A percentile compares a stretch with the other conserved stretches of the same genome.
Evolutionary conservation across 1,284 basidiomycete species (phyloP).

Genomic region (Phlebopus sp.): DNA sequence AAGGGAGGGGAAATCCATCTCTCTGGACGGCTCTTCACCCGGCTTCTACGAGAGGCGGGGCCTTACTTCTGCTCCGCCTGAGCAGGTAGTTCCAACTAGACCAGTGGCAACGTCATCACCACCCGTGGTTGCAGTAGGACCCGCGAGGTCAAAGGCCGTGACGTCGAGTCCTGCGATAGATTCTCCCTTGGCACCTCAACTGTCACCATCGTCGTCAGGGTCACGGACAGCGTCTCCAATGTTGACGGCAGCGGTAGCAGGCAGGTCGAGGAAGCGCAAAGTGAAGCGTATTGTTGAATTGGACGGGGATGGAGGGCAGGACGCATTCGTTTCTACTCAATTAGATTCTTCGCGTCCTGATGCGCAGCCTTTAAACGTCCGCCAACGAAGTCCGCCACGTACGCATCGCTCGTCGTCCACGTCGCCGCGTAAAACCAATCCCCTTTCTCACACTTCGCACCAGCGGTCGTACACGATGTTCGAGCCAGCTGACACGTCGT

Average conservation of each 20-base stretch:
- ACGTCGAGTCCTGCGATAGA: conserved; percentile 32
- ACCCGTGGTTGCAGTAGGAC: conserved; percentile 56
- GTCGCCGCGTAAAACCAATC: conserved; percentile 44
- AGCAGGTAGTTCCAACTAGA: conserved; percentile 52
- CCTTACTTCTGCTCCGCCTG: conserved; percentile 45
- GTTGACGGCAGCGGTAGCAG: conserved; percentile 36
- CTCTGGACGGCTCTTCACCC: conserved; percentile 72
- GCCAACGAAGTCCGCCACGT: conserved; percentile 37
- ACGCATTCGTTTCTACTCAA: conserved; percentile 26
- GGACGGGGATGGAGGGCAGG: conserved; percentile 39
- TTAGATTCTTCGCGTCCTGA: background rate
- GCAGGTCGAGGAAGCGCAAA: conserved; percentile 53
- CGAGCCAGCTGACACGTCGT: conserved; percentile 42
- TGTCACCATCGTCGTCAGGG: conserved; percentile 37
- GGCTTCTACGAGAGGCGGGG: conserved; percentile 76
- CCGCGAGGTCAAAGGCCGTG: conserved; percentile 18
- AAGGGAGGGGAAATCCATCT: conserved; percentile 72
- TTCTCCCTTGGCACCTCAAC: conserved; percentile 24
- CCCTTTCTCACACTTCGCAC: conserved; percentile 17
- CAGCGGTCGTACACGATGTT: conserved; percentile 42
- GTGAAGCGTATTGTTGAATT: conserved; percentile 70
- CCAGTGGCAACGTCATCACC: conserved; percentile 53
- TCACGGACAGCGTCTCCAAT: conserved; percentile 45
- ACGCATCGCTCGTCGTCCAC: conserved; percentile 40
- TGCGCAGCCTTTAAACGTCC: conserved; percentile 4